Evolutionary conservation across 352 stramenopile species (phyloP), one percentile per base, ranked within the genome.

Genomic region (Chrysophaeum taylorii): DNA sequence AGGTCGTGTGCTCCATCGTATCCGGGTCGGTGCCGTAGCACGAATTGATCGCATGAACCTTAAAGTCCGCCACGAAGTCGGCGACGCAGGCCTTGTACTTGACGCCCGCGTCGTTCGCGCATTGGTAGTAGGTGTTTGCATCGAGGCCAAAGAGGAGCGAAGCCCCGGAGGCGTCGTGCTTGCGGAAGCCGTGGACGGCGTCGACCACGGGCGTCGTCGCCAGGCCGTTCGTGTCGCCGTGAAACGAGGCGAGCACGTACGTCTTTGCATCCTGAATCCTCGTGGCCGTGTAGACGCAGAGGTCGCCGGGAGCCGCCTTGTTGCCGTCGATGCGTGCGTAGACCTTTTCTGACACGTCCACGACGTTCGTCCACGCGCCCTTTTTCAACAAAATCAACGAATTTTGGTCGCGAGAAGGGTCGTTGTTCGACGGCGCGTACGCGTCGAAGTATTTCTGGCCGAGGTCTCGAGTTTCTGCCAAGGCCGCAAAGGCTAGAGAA

Each of bases 151-250:
- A 92, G 25, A 92, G 53, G 21, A 92, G 78, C 52, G 76, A 78
- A 71, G n/a, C 33, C 36, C 23, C 2, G 0, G 60, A 38, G 0
- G 48, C 38, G 2, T 50, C 43, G 27, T 77, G 66, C 37, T 71
- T 50, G 36, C 72, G 69, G 23, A 78, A 77, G 35, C 85, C 79
- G 7, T 84, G 66, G 42, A 89, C 75, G 27, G 84, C 85, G 62
- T 76, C 76, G 5, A 87, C 38, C 23, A 91, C 85, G 31, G 84
- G 85, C 38, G 85, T 88, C 2, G 82, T 90, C 35, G 82, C 83
- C 0, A 90, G 72, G 33, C 86, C 86, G 76, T 91, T 89, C 0
- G 86, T 92, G 68, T 92, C 86, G n/a, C 86, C 86, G 71, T 92
- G 86, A 67, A 92, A 92, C 0, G 78, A 86, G 31, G 77, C 78